Evolutionary conservation across 139 green algal genomes (phyloP), one percentile per base, ranked within the genome.

Genomic region (Picochlorum costavermella): DNA sequence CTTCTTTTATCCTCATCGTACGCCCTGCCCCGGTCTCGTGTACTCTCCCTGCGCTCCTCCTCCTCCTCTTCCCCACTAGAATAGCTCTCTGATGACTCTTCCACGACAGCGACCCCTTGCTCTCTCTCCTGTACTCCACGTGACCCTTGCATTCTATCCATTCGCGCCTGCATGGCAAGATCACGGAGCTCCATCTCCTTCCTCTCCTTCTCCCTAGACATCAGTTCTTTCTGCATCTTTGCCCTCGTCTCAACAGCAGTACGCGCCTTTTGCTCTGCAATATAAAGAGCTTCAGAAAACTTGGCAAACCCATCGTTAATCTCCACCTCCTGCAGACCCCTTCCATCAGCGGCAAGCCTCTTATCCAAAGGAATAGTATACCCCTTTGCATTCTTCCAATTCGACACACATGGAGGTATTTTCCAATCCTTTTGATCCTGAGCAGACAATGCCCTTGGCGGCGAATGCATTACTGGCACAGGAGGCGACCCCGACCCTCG

Each of bases 361-460:
- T 98, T 99, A 82, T 99, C 94, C 76, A 99, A 77, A 9, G 94
- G 94, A 68, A 99, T 99, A 44, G 94, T 99, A 83, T 98, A 99
- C 61, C 92, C 92, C 78, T 96, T 95, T 56, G 82, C 70, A 73
- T 97, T 97, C 76, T 96, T 96, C 91, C 94, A 99, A 79, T 98
- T 98, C 43, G 81, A 92, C 60, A 99, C 90, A 75, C 86, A 96
- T 43, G 94, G 91, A 9, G 94, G 94, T 62, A 99, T 97, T 80
- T 97, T 97, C 94, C 94, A 99, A 72, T 97, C 88, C 59, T 87
- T 64, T 71, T 96, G 88, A 62, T 98, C 92, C 80, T 92, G 74
- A 3, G 79, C 76, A 0, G 83, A 97, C 31, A 96, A 70, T 13
- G 83, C 67, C 12, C 89, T 81, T 3, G 92, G 92, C 6, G 94